Base-by-base conservation (phyloP, 441 rosid species). In the Gossypium davidsonii region DNA sequence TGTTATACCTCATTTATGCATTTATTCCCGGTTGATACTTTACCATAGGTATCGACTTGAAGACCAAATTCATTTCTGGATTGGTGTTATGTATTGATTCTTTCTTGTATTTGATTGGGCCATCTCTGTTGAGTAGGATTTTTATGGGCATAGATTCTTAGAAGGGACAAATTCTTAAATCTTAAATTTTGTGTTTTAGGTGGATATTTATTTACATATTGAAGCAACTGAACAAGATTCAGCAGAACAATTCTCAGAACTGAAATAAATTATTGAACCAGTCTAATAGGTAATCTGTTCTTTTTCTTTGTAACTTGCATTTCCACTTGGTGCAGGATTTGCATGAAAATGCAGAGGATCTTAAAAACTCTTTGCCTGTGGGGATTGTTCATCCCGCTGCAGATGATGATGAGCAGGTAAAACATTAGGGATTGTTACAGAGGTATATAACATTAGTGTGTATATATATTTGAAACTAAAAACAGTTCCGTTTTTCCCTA, bases 341-440 rank as follows among this genome's bases (percentile, higher is more conserved):
- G 79, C 82, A 71, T 66, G 88, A 82, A 73, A 74, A 78, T 58
- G 73, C 76, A 21, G 89, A 81, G 56, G 85, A 84, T 76, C 77
- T 83, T 6, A 76, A 84, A 15, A 71, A 67, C 77, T 75, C 80
- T n/a, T 71, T 85, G 77, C 85, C 88, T 28, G 67, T 82, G 80
- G 81, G 76, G 67, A 79, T 79, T 69, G 83, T 82, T 58, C 80
- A 79, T 76, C 84, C 90, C 67, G 78, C 93, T 20, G 90, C 75
- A n/a, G 88, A 85, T 80, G 89, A 86, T 64, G 93, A 87, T 72
- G 92, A 85, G 52, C 90, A 84, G 92, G 91, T 88, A 65, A 20
- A 49, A 31, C 11, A 4, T 61, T 23, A 34, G n/a, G 6, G 6
- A 11, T 59, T 3, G 9, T 60, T 23, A 21, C 3, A 1, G 53